These are phyloP conservation scores for Cyberlindnera mrakii DNA, from an alignment of 805 yeast genomes.

Conservation along the genomic window DNA sequence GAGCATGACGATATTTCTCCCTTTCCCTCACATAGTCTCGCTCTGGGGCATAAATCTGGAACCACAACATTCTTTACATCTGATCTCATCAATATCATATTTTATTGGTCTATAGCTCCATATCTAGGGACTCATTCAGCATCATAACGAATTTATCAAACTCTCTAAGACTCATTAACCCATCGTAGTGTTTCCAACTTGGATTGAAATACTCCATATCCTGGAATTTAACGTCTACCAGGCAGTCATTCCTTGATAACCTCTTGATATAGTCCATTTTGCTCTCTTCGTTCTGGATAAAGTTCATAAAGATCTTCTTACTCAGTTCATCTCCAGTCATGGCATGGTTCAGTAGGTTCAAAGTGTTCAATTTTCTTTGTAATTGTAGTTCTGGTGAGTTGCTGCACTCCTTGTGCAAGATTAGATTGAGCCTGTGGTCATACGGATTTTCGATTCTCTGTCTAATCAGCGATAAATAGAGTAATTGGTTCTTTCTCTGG, in stretches of 20 bases:
- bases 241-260: conserved; percentile 1
- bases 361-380: neutral
- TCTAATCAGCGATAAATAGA: neutral
- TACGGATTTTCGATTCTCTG: neutral
- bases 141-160: conserved; percentile 11
- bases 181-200: conserved; percentile 3
- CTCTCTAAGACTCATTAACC: conserved; percentile 5
- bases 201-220: neutral
- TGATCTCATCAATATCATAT: no score
- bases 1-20: no score
- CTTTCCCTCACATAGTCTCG: no score
- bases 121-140: conserved; percentile 9
- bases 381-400: neutral
- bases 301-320: conserved; percentile 6
- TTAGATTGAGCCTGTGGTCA: neutral
- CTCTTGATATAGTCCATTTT: conserved; percentile 3
- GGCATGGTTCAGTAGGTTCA: neutral
- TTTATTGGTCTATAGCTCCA: conserved; percentile 1
- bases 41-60: no score
- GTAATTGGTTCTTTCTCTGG: neutral
- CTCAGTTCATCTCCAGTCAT: neutral
- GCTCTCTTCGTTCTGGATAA: conserved; percentile 8
- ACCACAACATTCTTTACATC: no score
- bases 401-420: neutral
- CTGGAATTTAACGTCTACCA: conserved; percentile 4